phyloP scores from a whole-genome alignment of 208 protist species.

The Angomonas desouzai region DNA sequence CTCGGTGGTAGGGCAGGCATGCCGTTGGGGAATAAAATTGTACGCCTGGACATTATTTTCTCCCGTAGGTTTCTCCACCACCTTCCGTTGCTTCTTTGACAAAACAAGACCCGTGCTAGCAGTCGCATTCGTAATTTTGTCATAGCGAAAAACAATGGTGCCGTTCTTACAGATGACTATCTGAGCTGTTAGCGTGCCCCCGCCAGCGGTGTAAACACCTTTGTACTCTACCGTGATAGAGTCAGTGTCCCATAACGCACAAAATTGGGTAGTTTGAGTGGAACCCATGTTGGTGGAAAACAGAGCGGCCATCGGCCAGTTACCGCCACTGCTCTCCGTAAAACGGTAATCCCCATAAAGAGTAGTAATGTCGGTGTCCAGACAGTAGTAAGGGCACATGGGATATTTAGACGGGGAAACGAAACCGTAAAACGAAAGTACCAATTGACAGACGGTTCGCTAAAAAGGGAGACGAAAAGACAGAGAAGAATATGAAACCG shows the following conservation, averaged over 20 bases:
- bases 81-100: neutral
- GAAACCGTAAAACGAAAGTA: conserved; percentile 27
- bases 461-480: no score
- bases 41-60: neutral
- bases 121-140: conserved; percentile 8
- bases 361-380: neutral
- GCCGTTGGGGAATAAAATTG: neutral
- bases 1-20: neutral
- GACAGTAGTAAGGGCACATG: conserved; percentile 32
- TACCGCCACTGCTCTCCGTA: conserved; percentile 12
- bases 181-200: conserved; percentile 21
- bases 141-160: conserved; percentile 37
- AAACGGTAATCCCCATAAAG: conserved; percentile 21
- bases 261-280: neutral
- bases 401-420: conserved; percentile 18
- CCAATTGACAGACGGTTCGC: conserved; percentile 12
- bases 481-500: no score
- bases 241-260: neutral
- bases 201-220: neutral
- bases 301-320: conserved; percentile 23
- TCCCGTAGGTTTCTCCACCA: neutral
- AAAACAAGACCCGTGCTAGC: conserved; percentile 11
- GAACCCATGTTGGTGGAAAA: conserved; percentile 16
- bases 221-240: conserved; percentile 1
- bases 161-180: conserved; percentile 24